Base-by-base conservation (phyloP, 306 rosid genomes). In the Delonix regia region DNA sequence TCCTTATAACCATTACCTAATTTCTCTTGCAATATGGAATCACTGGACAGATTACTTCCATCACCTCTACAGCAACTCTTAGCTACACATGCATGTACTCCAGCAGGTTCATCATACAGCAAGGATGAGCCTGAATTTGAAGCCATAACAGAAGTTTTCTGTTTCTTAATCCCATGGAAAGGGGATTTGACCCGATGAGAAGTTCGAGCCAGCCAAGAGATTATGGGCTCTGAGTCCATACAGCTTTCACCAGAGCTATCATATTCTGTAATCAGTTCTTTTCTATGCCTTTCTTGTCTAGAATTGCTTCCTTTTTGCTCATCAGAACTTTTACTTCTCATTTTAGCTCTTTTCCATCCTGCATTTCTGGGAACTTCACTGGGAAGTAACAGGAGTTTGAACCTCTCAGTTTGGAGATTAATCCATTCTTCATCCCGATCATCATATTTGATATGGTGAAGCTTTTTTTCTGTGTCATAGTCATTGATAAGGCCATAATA, bases 401-500 rank as follows among this genome's bases (percentile, higher is more conserved):
- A 90, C 85, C 91, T 88, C 88, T 92, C 97, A 36, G 77, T 81
- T 74, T 83, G 82, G 65, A 92, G 94, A 77, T 92, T 42, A 79
- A 92, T 86, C 97, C 97, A 92, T 75, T 92, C 97, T 81, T 92
- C 97, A 55, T 92, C 97, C 3, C 94, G 90, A 45, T 92, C 97
- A 76, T 90, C 97, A 47, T 92, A 92, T 81, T 90, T 88, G 64
- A 92, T 87, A 83, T 92, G 97, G 84, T 92, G 91, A 83, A 86
- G 87, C 30, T 85, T 88, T 60, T 85, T 87, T 68, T 84, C 93
- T 42, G 81, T 65, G 85, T 92, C 91, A 72, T 92, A 92, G 74
- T 83, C 88, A 77, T 82, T 86, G 63, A 92, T 91, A 59, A 90
- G 89, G 47, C 97, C 97, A 72, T 70, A 83, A 80, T 92, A 92